Evolutionary conservation across 176 grass and related monocot species (phyloP), one percentile per base, ranked within the genome.

Genomic region (Aechmea fasciata): DNA sequence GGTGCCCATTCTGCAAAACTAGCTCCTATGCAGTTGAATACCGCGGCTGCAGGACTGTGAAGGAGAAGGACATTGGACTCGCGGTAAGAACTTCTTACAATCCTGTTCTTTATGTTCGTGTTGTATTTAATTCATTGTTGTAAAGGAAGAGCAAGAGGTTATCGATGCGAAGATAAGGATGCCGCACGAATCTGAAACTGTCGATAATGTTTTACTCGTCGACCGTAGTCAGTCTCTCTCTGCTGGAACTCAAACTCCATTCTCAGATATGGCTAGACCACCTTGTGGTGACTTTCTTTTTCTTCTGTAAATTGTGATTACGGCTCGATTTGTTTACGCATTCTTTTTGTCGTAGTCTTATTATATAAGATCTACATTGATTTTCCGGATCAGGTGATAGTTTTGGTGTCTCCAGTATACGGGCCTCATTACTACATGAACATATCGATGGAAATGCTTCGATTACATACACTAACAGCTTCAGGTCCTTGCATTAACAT

Each of bases 1-100:
- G 88, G 52, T 96, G 92, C 49, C 88, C 92, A 53, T 96, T 96
- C 71, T 89, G 83, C 73, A 96, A 96, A 82, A 82, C 63, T 62
- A 48, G 72, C 64, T 67, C 19, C 14, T 96, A 84, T 3, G 85
- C 80, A 52, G 89, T 89, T 63, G 78, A 87, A 64, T 96, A 96
- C 50, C 52, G 41, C 4, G 75, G 82, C 50, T 64, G 61, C 52
- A 77, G 66, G 62, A 75, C 77, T n/a, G n/a, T n/a, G n/a, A n/a
- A n/a, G 24, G 78, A 78, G 69, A 91, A 79, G 51, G 70, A 81
- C 49, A 65, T 66, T 57, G 70, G 84, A 50, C 49, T 63, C 29
- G 72, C 79, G 49, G 83, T 96, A 78, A 71, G 68, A 25, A 70
- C 69, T 73, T 6, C 79, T n/a, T 15, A 70, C 29, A 22, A 3